A percentile compares a stretch with the other conserved stretches of the same genome.
These are phyloP conservation scores for Termitomyces sp. DNA, from an alignment of 768 basidiomycete genomes.

Conservation along the genomic window DNA sequence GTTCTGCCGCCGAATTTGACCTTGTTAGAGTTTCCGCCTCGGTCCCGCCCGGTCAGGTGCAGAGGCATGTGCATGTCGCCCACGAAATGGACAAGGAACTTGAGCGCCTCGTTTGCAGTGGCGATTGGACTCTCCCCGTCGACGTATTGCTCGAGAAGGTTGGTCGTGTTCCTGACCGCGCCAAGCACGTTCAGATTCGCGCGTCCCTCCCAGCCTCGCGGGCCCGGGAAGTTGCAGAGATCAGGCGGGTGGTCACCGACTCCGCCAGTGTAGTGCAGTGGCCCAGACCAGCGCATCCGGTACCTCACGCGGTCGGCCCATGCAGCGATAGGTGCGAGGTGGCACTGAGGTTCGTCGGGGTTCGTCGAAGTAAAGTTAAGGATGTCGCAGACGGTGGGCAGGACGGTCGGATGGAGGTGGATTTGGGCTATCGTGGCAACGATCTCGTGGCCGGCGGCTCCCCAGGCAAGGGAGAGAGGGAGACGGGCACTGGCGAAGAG, in stretches of 20 bases:
- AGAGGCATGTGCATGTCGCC: slow-evolving; percentile 94
- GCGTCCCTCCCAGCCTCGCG: slow-evolving; percentile 63
- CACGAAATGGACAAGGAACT: slow-evolving; percentile 89
- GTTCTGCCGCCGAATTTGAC: slow-evolving; percentile 67
- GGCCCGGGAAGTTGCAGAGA: slow-evolving; percentile 72
- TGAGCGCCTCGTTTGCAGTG: slow-evolving; percentile 71
- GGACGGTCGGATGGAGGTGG: slow-evolving; percentile 70
- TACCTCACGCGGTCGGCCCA: slow-evolving; percentile 81
- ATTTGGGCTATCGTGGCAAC: slow-evolving; percentile 94
- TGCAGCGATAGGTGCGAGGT: slow-evolving; percentile 75
- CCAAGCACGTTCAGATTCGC: slow-evolving; percentile 62
- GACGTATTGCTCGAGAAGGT: slow-evolving; percentile 48
- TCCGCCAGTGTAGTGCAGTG: slow-evolving; percentile 73
- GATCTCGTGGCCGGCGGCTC: slow-evolving; percentile 76
- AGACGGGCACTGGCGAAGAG: slow-evolving; percentile 2
- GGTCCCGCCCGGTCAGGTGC: slow-evolving; percentile 82
- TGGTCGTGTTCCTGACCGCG: slow-evolving; percentile 73
- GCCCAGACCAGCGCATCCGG: slow-evolving; percentile 64
- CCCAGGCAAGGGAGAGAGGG: slow-evolving; percentile 29
- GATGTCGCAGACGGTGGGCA: slow-evolving; percentile 63
- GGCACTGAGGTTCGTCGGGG: slow-evolving; percentile 47
- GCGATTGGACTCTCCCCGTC: slow-evolving; percentile 15
- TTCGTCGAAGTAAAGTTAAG: slow-evolving; percentile 43
- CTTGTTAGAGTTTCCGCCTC: slow-evolving; percentile 80
- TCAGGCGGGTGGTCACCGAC: slow-evolving; percentile 72